phyloP scores from a whole-genome alignment of 306 rosid genomes.

The Neltuma alba region DNA sequence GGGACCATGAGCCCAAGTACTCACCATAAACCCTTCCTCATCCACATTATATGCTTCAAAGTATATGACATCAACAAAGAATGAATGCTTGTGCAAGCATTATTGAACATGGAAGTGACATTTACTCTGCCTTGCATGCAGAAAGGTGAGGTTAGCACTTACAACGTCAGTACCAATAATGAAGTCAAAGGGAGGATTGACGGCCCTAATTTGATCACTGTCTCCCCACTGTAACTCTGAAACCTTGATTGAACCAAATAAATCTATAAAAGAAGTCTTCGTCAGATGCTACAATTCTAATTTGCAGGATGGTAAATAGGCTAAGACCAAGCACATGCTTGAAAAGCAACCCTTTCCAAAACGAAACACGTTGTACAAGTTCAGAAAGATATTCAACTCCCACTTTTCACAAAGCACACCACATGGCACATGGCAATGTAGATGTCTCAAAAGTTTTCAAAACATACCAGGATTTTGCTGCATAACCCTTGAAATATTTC shows the following conservation, averaged over 20 bases:
- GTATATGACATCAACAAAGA: neutral
- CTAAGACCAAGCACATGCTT: slow-evolving; percentile 3
- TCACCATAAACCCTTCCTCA: neutral
- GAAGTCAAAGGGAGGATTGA: slow-evolving; percentile 87
- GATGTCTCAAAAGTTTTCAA: slow-evolving; percentile 11
- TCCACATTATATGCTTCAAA: neutral
- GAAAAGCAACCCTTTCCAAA: neutral
- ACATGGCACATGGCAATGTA: slow-evolving; percentile 3
- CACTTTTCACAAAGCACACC: slow-evolving; percentile 2
- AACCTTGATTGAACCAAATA: slow-evolving; percentile 83
- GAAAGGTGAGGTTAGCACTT: slow-evolving; percentile 43
- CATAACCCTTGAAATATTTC: slow-evolving; percentile 79
- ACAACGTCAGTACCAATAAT: slow-evolving; percentile 95
- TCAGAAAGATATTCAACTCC: slow-evolving; percentile 1
- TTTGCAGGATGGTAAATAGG: slow-evolving; percentile 15
- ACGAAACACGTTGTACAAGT: neutral
- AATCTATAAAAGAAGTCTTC: slow-evolving; percentile 54
- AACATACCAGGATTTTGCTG: slow-evolving; percentile 73
- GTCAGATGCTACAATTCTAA: slow-evolving; percentile 28
- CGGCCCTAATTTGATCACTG: slow-evolving; percentile 72
- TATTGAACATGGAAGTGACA: neutral
- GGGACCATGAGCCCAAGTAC: neutral
- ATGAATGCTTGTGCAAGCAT: neutral
- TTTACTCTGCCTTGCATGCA: slow-evolving; percentile 24
- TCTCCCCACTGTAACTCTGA: slow-evolving; percentile 92